Conservation (phyloP, 2,329 filamentous ascomycete genomes). For the Talaromyces marneffei region DNA sequence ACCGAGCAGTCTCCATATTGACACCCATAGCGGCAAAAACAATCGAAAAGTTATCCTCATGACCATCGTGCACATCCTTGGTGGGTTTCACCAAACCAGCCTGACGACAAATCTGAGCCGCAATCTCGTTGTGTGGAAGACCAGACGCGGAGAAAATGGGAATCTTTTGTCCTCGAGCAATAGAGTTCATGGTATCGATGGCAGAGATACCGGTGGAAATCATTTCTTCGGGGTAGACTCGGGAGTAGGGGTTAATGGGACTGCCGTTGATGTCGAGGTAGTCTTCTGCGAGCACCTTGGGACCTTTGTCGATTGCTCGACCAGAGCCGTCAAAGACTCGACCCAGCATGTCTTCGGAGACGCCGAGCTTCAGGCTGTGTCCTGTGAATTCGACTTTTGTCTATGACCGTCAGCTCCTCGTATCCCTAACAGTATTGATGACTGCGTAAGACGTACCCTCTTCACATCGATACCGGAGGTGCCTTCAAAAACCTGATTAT, state of each 20-base stretch:
- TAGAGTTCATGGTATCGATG: slow-evolving; percentile 97
- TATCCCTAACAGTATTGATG: too few relatives aligned
- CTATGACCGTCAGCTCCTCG: slow-evolving; percentile 47
- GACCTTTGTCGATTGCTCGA: slow-evolving; percentile 96
- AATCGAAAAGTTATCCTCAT: slow-evolving; percentile 99
- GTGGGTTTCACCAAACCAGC: slow-evolving; percentile 83
- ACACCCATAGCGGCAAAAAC: slow-evolving; percentile 99
- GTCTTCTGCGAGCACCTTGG: slow-evolving; percentile 95
- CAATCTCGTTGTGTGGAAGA: slow-evolving; percentile 99
- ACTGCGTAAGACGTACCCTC: slow-evolving; percentile 59
- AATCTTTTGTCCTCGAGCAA: slow-evolving; percentile 98
- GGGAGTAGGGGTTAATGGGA: slow-evolving; percentile 96
- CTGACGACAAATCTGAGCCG: slow-evolving; percentile 96
- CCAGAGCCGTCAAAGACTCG: slow-evolving; percentile 98
- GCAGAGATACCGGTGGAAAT: slow-evolving; percentile 98
- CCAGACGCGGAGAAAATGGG: slow-evolving; percentile 98
- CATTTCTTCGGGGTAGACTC: slow-evolving; percentile 99
- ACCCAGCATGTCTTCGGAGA: slow-evolving; percentile 98
- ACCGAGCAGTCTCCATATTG: slow-evolving; percentile 96
- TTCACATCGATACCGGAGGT: slow-evolving; percentile 97
- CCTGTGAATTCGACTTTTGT: slow-evolving; percentile 97
- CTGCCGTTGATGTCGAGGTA: slow-evolving; percentile 98
- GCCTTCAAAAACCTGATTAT: slow-evolving; percentile 81
- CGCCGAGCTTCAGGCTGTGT: slow-evolving; percentile 94
- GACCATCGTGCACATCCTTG: slow-evolving; percentile 92